phyloP scores from a whole-genome alignment of 1,284 basidiomycete genomes.

The Puccinia hordei region DNA sequence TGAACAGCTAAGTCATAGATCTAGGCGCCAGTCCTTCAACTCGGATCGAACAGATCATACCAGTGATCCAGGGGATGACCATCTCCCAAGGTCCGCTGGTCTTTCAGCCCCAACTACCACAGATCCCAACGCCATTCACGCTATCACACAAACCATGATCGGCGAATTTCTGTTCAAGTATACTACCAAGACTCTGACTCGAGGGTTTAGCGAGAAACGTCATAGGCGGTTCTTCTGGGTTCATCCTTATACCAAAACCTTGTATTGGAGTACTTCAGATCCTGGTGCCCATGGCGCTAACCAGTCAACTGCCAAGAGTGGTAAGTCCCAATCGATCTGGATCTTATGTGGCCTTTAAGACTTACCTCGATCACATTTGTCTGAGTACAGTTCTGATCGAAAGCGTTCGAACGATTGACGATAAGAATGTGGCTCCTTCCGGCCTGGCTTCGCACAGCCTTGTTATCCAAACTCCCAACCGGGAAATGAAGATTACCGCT shows the following conservation, averaged over 20 bases:
- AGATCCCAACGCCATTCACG: conserved; percentile 67
- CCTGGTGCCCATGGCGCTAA: conserved; percentile 82
- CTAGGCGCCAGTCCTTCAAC: conserved; percentile 26
- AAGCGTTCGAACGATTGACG: conserved; percentile 81
- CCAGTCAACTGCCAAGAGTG: conserved; percentile 93
- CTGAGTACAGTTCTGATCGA: conserved; percentile 88
- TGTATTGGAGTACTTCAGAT: conserved; percentile 96
- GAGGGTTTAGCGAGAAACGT: conserved; percentile 83
- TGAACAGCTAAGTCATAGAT: conserved; percentile 40
- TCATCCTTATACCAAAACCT: conserved; percentile 94
- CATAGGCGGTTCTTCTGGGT: conserved; percentile 99
- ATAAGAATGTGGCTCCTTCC: conserved; percentile 88
- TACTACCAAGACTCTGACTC: conserved; percentile 84
- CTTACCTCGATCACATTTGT: neutral
- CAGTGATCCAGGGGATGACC: conserved; percentile 68
- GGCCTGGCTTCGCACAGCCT: conserved; percentile 90
- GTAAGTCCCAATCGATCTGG: conserved; percentile 64
- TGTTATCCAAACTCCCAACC: conserved; percentile 83
- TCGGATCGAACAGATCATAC: conserved; percentile 49
- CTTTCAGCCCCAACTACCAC: conserved; percentile 50
- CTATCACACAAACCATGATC: conserved; percentile 99
- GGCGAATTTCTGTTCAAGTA: conserved; percentile 99
- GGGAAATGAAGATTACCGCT: conserved; percentile 97
- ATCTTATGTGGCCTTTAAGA: neutral
- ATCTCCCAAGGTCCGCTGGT: conserved; percentile 1